Evolutionary conservation across 208 protist genomes (phyloP), one percentile per base, ranked within the genome.

Genomic region (Trypanosoma scelopori): DNA sequence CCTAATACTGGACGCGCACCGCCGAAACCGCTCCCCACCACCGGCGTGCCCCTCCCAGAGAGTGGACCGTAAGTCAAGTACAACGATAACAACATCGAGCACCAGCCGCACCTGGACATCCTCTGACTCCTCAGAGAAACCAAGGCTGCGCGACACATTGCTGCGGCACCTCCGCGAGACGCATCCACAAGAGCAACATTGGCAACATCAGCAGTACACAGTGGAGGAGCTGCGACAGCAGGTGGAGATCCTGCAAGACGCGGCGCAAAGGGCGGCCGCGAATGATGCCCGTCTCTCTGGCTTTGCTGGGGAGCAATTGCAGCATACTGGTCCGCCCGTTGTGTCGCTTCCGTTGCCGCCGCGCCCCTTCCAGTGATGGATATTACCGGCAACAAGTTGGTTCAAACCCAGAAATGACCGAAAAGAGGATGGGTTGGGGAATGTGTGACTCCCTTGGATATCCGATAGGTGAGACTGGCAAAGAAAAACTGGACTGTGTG

Each of bases 111-210:
- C 65, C 1, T 32, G 28, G 56, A 5, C 52, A 27, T 41, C 59
- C 30, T 28, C 35, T 20, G 55, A 37, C 20, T 57, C 32, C 20
- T 53, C 63, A 20, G 49, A 59, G 22, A 68, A 55, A 20, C 42
- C 49, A 15, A 23, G 55, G n/a, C 57, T 65, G 39, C 7, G n/a
- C 16, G 71, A 72, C 11, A 57, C 45, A 5, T 32, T 57, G 20
- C 28, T 45, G 15, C 43, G 55, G 3, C 53, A 50, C 12, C 27
- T 63, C 18, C 43, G 46, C 37, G 41, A 35, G 18, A 49, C 53
- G 30, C 65, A 50, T n/a, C 55, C 37, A n/a, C 35, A 6, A 58
- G 65, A 69, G 41, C 41, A 53, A 23, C 45, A 68, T 52, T 32
- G 62, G 27, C 47, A 32, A 16, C 32, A 35, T 18, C 49, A 51